Evolutionary conservation across 345 rosid genomes (phyloP), one percentile per base, ranked within the genome.

Genomic region (Citrus cavaleriei): DNA sequence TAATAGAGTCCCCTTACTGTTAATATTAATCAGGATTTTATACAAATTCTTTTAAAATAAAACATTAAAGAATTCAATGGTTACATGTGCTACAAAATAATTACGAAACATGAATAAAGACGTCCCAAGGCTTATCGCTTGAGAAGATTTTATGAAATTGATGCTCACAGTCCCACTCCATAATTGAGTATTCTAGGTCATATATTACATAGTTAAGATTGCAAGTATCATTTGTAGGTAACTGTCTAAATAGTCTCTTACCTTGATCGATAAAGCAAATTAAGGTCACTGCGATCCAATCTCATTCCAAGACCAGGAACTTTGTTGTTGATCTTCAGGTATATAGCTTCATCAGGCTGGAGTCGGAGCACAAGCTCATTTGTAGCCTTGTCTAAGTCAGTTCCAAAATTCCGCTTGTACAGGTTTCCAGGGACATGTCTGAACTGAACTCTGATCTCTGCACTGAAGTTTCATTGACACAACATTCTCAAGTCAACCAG

Each of bases 271-370:
- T 84, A 95, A 14, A 95, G 91, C 78, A 95, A 80, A 87, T 93
- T 93, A 66, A 95, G 97, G 81, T 95, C 92, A 21, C 93, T 95
- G 78, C 93, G 94, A 74, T 93, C 98, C 13, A 95, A 81, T 92
- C 98, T 89, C 98, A 95, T 95, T 64, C 93, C 95, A 63, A 93
- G 91, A 76, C 98, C 98, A 22, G 98, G 98, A 75, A 93, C 93
- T 85, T 95, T 95, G 88, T 95, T 95, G 86, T 95, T 95, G 83
- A 95, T 92, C 92, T 89, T 95, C 67, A 95, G 83, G 87, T 95
- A 95, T 81, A 95, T 93, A 69, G 98, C 98, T 87, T 95, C 98
- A 83, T 93, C 98, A 69, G 98, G 98, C 82, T 93, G 98, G 74
- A 95, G 97, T 22, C 92, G 90, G 28, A 63, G 67, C 9, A 63